Evolutionary conservation across 352 stramenopile genomes (phyloP), one percentile per base, ranked within the genome.

Genomic region (Halophytophthora batemanensis): DNA sequence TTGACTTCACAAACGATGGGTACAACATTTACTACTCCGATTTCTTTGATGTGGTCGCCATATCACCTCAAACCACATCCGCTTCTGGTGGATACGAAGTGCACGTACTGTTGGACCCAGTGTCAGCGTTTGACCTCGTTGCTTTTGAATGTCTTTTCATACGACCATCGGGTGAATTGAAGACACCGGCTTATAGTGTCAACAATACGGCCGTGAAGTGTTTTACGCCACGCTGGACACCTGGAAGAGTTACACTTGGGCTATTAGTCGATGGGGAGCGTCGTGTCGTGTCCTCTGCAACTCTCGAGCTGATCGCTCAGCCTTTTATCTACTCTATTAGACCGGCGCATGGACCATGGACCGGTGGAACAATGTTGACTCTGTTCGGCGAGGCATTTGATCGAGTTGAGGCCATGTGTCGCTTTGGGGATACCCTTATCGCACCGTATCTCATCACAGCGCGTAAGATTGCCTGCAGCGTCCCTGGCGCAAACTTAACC

Each of bases 131-230:
- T 31, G 13, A 18, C 1, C 46, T 66, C 23, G 17, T 38, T 0
- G 50, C 46, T 0, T 45, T 73, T n/a, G 56, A 77, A 18, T 84
- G 73, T 15, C 12, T 77, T 1, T 84, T 82, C 58, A 31, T 63
- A 12, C 49, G 56, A 10, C 6, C 35, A 3, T 50, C 13, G 2
- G 23, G 51, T 21, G 60, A 15, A 15, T 3, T 70, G 10, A 56
- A 31, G 18, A 48, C 51, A 22, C 56, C 60, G 49, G 68, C 64
- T 8, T 65, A 63, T 18, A n/a, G 61, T 50, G 29, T 66, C 31
- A 56, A 51, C 6, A 51, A n/a, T 8, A 65, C 38, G 1, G 44
- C 68, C 3, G 2, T 74, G 5, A 60, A 19, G 18, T 77, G 66
- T 22, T 60, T 64, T 15, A 59, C 63, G 2, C 63, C 66, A 0